Conservation (phyloP, 164 flowering plant species). For the Litsea cubeba region DNA sequence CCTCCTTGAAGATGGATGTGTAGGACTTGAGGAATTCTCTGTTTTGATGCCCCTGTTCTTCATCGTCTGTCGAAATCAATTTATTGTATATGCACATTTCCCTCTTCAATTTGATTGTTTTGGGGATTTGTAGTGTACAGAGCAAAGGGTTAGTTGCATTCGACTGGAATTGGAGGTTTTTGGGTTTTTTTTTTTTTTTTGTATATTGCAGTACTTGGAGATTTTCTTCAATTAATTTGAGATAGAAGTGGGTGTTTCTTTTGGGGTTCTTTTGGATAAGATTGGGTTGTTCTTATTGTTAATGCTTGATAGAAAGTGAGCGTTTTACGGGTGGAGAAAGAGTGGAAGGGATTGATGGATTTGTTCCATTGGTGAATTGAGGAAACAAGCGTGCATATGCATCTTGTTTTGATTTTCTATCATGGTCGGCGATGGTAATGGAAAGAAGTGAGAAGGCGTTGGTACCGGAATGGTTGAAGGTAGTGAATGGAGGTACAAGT, state of each 20-base stretch:
- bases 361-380: conserved; percentile 7
- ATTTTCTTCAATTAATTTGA: conserved; percentile 1
- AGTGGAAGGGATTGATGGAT: background rate
- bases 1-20: conserved; percentile 24
- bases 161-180: background rate
- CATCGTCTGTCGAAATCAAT: background rate
- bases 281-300: background rate
- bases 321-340: conserved; percentile 1
- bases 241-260: conserved; percentile 1
- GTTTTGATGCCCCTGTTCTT: background rate
- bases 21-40: conserved; percentile 9
- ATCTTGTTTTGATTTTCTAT: conserved; percentile 22
- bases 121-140: conserved; percentile 11
- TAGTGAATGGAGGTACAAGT: conserved; percentile 40
- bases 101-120: background rate
- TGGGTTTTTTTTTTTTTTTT: background rate
- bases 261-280: background rate
- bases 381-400: background rate
- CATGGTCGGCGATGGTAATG: conserved; percentile 55
- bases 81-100: background rate
- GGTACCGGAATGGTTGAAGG: conserved; percentile 90
- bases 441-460: conserved; percentile 84
- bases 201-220: conserved; percentile 1
- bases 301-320: conserved; percentile 8
- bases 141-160: conserved; percentile 4